These are phyloP conservation scores for Cladosporium halotolerans DNA, from an alignment of 2,329 filamentous ascomycete genomes.

Conservation along the genomic window DNA sequence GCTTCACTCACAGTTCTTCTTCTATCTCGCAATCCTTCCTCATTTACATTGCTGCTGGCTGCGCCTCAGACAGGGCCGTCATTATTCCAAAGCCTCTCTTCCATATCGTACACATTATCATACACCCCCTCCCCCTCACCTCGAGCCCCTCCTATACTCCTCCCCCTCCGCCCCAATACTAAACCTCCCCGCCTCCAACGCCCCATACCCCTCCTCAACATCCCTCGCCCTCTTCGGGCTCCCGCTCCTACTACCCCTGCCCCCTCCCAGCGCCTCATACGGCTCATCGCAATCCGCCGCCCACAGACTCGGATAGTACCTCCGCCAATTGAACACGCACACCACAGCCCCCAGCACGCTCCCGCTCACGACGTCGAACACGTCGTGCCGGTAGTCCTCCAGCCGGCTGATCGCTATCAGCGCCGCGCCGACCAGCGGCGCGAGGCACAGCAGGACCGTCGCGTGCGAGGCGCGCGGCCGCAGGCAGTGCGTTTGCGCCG, in stretches of 20 bases:
- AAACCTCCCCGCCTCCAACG: slow-evolving; percentile 6
- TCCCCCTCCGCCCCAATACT: slow-evolving; percentile 14
- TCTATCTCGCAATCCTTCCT: too few relatives aligned
- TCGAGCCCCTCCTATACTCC: slow-evolving; percentile 4
- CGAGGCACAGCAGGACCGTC: slow-evolving; percentile 48
- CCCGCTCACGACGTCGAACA: slow-evolving; percentile 55
- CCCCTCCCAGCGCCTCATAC: slow-evolving; percentile 35
- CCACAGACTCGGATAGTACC: slow-evolving; percentile 53
- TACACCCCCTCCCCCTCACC: not conserved
- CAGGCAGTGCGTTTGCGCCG: slow-evolving; percentile 58
- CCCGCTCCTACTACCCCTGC: slow-evolving; percentile 1
- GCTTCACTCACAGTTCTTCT: too few relatives aligned
- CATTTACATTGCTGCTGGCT: too few relatives aligned
- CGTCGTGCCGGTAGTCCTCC: slow-evolving; percentile 59
- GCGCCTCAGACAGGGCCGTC: too few relatives aligned
- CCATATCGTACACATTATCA: not conserved
- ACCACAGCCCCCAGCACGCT: slow-evolving; percentile 49
- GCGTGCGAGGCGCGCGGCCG: slow-evolving; percentile 53
- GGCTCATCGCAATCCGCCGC: slow-evolving; percentile 47
- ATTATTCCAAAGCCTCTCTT: too few relatives aligned
- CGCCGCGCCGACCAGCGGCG: slow-evolving; percentile 51
- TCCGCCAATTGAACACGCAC: slow-evolving; percentile 53
- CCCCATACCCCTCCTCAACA: slow-evolving; percentile 10
- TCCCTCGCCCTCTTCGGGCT: not conserved
- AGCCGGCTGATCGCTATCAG: slow-evolving; percentile 57